Evolutionary conservation across 2,329 filamentous ascomycete species (phyloP), one percentile per base, ranked within the genome.

Genomic region (Exophiala sp.): DNA sequence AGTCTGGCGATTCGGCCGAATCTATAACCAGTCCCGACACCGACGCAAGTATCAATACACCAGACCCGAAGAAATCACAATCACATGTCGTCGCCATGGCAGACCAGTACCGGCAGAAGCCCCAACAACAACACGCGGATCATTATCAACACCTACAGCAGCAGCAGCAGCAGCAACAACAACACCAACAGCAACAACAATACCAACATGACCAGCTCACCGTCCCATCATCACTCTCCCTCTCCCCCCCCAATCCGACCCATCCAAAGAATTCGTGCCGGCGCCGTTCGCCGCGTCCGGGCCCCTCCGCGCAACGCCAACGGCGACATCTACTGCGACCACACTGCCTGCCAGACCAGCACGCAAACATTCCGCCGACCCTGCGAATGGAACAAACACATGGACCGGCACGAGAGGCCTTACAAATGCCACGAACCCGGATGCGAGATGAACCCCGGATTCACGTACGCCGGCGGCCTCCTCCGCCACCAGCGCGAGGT

Each of bases 321-420:
- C 19, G 86, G 86, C n/a, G 83, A 87, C 63, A 93, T 83, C 61
- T 77, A 83, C 48, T 96, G 91, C 68, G 81, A 80, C 13, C 80
- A 81, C 58, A 69, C 76, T 0, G 82, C 84, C 48, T 96, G 90
- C 62, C 76, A 72, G 10, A 80, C 84, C 45, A 75, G 82, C 3
- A 62, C 75, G 3, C 78, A 75, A 38, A 78, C 77, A 10, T 97
- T 95, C 64, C 77, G 80, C 47, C 80, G 89, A 57, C 91, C 88
- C 60, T 95, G 90, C 71, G 90, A 95, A 72, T 96, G 88, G 88
- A 94, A 85, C 65, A 96, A 97, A 72, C 91, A 97, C 66, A 96
- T 96, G 90, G 91, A 97, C 71, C 95, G 95, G 67, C 91, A 97
- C 66, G 89, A 95, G 60, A 79, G 91, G 10, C 91, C 91, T 1